Base-by-base conservation (phyloP, 352 stramenopile genomes). In the Phytopythium sindhum region DNA sequence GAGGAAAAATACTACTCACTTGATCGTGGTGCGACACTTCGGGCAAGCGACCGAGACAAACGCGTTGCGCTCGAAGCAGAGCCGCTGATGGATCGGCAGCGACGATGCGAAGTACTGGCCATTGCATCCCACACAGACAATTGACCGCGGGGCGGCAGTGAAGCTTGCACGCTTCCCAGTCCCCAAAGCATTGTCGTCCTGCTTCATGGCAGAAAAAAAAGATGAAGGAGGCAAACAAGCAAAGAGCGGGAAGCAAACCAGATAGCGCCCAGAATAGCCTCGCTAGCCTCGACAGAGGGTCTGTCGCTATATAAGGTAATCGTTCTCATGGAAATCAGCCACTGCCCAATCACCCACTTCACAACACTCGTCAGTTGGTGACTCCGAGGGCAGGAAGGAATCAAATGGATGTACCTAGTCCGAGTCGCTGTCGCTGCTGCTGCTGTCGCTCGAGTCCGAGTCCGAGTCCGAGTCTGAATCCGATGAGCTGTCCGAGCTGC, bases 11-110 rank as follows among this genome's bases (percentile, higher is more conserved):
- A 2, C 47, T 11, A 64, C 70, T 21, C 48, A 82, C 74, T 72
- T 70, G 42, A 90, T 48, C 4, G 44, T 33, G 0, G 11, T 12
- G 31, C 72, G 65, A 63, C 84, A 92, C 28, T 60, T 75, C 10
- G 64, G 55, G 35, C 84, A 92, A 33, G 45, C 23, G 12, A 92
- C 50, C 15, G 84, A 64, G 11, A 82, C 73, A 39, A 88, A 88
- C 2, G 72, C 65, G 33, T 92, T 80, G n/a, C 75, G 75, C 42
- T 82, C 73, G 58, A 86, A 92, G 58, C 84, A 92, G 5, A 64
- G 74, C 57, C 89, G 89, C 59, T 90, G 81, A 53, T 92, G 84
- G 60, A 92, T 89, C 0, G 68, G 65, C n/a, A 92, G 60, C 37
- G 84, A 90, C 21, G 68, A 73, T 4, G 74, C 60, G 29, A 92